Percentiles rank a stretch among this genome's conserved stretches.
Conservation (phyloP, 345 rosid species). For the Dipteronia sinensis region DNA sequence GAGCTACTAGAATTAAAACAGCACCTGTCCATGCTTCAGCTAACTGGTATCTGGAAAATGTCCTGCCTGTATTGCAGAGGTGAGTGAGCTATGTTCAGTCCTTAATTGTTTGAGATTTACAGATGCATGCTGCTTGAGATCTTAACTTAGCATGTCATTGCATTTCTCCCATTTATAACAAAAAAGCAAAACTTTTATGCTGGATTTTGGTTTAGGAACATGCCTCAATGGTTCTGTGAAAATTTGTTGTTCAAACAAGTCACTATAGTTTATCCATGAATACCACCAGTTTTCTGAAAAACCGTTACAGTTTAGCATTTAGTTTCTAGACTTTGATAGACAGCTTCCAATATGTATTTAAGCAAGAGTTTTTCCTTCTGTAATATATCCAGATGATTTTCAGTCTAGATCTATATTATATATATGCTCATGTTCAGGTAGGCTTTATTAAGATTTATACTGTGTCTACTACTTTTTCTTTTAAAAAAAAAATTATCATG, state of each 20-base stretch:
- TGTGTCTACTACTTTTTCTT: too few species aligned
- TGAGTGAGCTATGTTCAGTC: constrained; percentile 29
- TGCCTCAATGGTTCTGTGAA: neutral
- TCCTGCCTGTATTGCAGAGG: constrained; percentile 86
- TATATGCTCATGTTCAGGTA: neutral
- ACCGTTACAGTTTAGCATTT: neutral
- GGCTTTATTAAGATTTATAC: neutral
- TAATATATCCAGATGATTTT: neutral
- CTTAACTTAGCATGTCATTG: neutral
- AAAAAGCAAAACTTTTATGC: neutral
- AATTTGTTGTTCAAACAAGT: neutral
- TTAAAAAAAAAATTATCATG: neutral
- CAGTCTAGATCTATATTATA: neutral
- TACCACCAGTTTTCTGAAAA: neutral
- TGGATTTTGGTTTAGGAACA: neutral
- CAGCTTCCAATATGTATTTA: neutral
- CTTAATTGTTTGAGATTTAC: neutral
- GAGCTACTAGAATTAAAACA: constrained; percentile 87
- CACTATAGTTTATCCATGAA: neutral
- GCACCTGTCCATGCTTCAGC: constrained; percentile 91
- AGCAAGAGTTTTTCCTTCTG: neutral
- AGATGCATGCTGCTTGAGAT: constrained; percentile 4
- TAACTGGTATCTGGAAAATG: constrained; percentile 87
- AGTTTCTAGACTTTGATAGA: neutral
- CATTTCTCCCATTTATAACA: neutral